These are phyloP conservation scores for Hypocrella siamensis DNA, from an alignment of 2,329 filamentous ascomycete genomes.

Conservation along the genomic window DNA sequence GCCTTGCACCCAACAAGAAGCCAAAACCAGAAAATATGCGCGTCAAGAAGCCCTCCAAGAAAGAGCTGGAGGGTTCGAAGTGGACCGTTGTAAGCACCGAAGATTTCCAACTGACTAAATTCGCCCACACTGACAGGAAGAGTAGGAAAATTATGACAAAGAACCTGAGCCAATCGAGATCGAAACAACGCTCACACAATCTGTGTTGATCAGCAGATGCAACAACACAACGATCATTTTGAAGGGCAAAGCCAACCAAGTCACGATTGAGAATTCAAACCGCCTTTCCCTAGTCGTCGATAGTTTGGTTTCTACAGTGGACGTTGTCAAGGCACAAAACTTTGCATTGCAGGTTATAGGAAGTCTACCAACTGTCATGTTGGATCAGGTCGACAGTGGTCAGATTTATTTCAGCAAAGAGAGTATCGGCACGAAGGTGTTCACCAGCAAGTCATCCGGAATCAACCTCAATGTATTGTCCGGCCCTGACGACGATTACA, in stretches of 20 bases:
- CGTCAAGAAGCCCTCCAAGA: slow-evolving; percentile 64
- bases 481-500: slow-evolving; percentile 62
- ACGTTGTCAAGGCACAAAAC: slow-evolving; percentile 89
- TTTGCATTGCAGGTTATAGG: slow-evolving; percentile 90
- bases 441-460: slow-evolving; percentile 73
- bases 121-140: slow-evolving; percentile 3
- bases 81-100: slow-evolving; percentile 61
- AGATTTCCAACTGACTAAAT: background rate
- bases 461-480: slow-evolving; percentile 76
- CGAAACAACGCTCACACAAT: slow-evolving; percentile 68
- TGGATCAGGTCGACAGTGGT: slow-evolving; percentile 88
- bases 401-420: slow-evolving; percentile 75
- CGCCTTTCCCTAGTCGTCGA: slow-evolving; percentile 79
- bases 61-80: slow-evolving; percentile 75
- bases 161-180: slow-evolving; percentile 60
- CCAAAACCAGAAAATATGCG: slow-evolving; percentile 78
- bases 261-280: slow-evolving; percentile 81
- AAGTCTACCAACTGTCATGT: slow-evolving; percentile 67
- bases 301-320: slow-evolving; percentile 75
- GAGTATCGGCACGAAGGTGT: slow-evolving; percentile 64
- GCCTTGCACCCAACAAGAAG: slow-evolving; percentile 75
- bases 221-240: slow-evolving; percentile 81
- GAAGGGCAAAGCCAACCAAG: slow-evolving; percentile 89
- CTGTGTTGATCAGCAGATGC: slow-evolving; percentile 82
- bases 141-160: slow-evolving; percentile 79